These are phyloP conservation scores for Ambrosia artemisiifolia DNA, from an alignment of 129 eudicot genomes.

Conservation along the genomic window DNA sequence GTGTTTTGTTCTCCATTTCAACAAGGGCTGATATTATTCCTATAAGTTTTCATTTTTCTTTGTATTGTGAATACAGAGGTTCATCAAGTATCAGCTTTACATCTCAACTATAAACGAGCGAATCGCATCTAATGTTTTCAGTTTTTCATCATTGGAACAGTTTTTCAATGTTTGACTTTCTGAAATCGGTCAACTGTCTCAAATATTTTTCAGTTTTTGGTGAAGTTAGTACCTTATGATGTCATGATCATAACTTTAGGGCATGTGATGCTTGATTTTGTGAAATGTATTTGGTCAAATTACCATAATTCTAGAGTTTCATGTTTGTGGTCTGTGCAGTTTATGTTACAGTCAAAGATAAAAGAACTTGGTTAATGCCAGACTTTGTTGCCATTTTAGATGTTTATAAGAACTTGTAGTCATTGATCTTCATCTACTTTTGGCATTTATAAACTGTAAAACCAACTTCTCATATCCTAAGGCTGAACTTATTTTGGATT, in stretches of 20 bases:
- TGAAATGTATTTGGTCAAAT: slow-evolving; percentile 22
- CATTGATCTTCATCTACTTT: not conserved
- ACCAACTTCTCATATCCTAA: no score
- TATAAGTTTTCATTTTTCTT: not conserved
- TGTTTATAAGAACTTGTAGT: slow-evolving; percentile 11
- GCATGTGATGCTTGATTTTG: slow-evolving; percentile 25
- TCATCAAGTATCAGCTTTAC: slow-evolving; percentile 75
- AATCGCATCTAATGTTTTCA: slow-evolving; percentile 55
- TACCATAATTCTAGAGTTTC: slow-evolving; percentile 11
- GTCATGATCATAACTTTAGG: slow-evolving; percentile 10
- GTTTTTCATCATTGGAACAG: slow-evolving; percentile 61
- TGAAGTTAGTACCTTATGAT: slow-evolving; percentile 9
- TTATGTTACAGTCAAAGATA: slow-evolving; percentile 28
- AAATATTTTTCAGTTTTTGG: not conserved
- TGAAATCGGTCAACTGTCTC: not conserved
- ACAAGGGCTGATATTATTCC: not conserved
- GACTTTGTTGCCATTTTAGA: not conserved
- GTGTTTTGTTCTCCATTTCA: not conserved
- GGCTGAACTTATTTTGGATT: no score
- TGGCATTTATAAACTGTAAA: not conserved
- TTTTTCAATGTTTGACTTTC: slow-evolving; percentile 51
- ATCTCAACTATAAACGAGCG: slow-evolving; percentile 56
- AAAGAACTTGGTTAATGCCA: slow-evolving; percentile 16
- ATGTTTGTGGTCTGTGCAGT: slow-evolving; percentile 27
- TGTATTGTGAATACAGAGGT: slow-evolving; percentile 50